A percentile compares a stretch with the other conserved stretches of the same genome.
Conservation (phyloP, 169 alveolate genomes). For the Blepharisma undulans region DNA sequence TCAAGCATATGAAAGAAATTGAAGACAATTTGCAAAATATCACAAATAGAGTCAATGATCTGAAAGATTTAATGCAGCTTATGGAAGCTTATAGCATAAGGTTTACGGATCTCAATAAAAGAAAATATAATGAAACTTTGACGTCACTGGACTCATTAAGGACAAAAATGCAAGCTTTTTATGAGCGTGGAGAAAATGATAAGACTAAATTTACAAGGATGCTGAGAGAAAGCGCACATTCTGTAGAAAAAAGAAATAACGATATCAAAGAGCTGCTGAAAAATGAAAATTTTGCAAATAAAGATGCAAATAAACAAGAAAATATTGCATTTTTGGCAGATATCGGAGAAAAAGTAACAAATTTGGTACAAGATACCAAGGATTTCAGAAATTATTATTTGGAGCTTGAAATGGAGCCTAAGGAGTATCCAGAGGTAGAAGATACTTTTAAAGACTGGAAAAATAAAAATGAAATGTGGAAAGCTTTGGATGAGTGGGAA, state of each 20-base stretch:
- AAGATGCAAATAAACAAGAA: conserved; percentile 10
- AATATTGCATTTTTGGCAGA: neutral
- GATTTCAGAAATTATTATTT: conserved; percentile 3
- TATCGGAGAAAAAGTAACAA: conserved; percentile 23
- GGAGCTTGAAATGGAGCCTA: conserved; percentile 54
- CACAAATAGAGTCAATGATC: conserved; percentile 53
- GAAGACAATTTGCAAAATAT: conserved; percentile 56
- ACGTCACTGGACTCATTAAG: conserved; percentile 42
- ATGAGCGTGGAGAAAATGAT: conserved; percentile 59
- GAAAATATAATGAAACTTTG: conserved; percentile 61
- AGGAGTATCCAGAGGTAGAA: conserved; percentile 29
- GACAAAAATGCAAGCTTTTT: conserved; percentile 45
- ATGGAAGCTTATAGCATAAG: conserved; percentile 67
- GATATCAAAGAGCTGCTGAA: conserved; percentile 10
- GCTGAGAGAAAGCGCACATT: conserved; percentile 34
- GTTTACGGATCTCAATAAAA: conserved; percentile 53
- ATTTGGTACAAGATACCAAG: neutral
- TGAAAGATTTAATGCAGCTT: conserved; percentile 56
- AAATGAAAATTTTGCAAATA: conserved; percentile 10
- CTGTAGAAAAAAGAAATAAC: conserved; percentile 11
- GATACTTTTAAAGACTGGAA: conserved; percentile 57
- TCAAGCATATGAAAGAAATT: conserved; percentile 52
- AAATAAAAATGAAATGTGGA: conserved; percentile 76
- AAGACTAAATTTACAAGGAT: conserved; percentile 57
- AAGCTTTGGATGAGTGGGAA: conserved; percentile 76